Evolutionary conservation across 1,139 yeast genomes (phyloP), one percentile per base, ranked within the genome.

Genomic region (Geotrichum histeridarum): DNA sequence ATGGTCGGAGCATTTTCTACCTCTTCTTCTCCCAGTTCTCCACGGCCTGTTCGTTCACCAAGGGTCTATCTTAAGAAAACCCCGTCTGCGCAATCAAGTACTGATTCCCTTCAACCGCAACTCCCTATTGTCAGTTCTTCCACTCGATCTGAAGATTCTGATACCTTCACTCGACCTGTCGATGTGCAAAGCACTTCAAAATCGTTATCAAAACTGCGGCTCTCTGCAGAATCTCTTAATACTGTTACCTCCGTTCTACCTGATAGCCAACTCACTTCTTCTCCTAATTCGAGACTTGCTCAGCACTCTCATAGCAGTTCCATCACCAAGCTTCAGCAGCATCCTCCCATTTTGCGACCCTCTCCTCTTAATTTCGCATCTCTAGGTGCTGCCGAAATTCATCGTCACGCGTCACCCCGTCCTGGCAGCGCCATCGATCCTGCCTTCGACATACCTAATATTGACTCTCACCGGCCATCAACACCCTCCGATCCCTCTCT

Each of bases 21-120:
- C 8, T 39, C 50, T 8, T 37, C 9, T 8, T 11, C 49, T 12
- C 22, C 54, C 4, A 31, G 47, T 8, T 15, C 30, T n/a, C 50
- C 39, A 9, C 14, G 50, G 11, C 27, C 31, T n/a, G 15, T 33
- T 15, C 12, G 31, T 12, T 51, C 50, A 8, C 50, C 50, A 12
- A 45, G 22, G 33, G 33, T 4, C 32, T 39, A 47, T 8, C 8
- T 51, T 8, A 36, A 37, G 14, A 32, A 42, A 22, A 9, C 42
- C 14, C 8, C 12, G 30, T 44, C 53, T 4, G 17, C 30, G 6
- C 39, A 46, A 12, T n/a, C 27, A n/a, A 45, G 47, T 30, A 22
- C 50, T 7, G 49, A 44, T 8, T 46, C 48, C 7, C 45, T 51
- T 30, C 38, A 48, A 33, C 51, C 51, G n/a, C 38, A 46, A 15